Evolutionary conservation across 2,329 filamentous ascomycete species (phyloP), one percentile per base, ranked within the genome.

Genomic region (Exophiala spinifera): DNA sequence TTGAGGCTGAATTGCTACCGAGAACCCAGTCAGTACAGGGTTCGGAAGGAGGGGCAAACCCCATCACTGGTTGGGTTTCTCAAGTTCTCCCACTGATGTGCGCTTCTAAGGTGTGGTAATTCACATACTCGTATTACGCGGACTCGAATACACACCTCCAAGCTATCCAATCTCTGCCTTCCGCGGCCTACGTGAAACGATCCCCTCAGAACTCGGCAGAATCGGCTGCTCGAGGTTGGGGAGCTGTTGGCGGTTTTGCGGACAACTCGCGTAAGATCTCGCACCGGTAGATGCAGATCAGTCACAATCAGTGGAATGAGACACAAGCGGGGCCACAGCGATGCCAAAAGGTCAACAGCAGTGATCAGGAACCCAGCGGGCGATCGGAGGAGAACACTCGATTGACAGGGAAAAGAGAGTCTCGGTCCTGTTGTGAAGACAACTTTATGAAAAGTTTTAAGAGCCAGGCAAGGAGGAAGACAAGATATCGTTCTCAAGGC

Each of bases 21-120:
- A 20, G 46, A 45, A 53, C 49, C 44, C 48, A 43, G 54, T 58
- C 51, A 58, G 56, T 49, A 53, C 49, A 37, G 49, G 46, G 46
- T 48, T 46, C 46, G 40, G n/a, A 21, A 25, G 17, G 54, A 42
- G 39, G 46, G 40, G 49, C 33, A 15, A n/a, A n/a, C n/a, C 13
- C 5, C n/a, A 15, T 39, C n/a, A 39, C 36, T 39, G 7, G 36
- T 39, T 39, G 36, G 11, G 36, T 39, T 39, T 39, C 36, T 39
- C 36, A 39, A n/a, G 11, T 5, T 42, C 14, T 40, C 33, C 46
- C 36, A 37, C 40, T 39, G 40, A 51, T 51, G 49, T 36, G 43
- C 50, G 28, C 28, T 31, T 31, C 28, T 31, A 10, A 25, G 28
- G 28, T 31, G 28, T 31, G 28, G 11, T 31, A 31, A 31, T 31